Percentiles rank a stretch among this genome's conserved stretches.
phyloP scores from a whole-genome alignment of 2,329 filamentous ascomycete species.

The Alternaria sp. region DNA sequence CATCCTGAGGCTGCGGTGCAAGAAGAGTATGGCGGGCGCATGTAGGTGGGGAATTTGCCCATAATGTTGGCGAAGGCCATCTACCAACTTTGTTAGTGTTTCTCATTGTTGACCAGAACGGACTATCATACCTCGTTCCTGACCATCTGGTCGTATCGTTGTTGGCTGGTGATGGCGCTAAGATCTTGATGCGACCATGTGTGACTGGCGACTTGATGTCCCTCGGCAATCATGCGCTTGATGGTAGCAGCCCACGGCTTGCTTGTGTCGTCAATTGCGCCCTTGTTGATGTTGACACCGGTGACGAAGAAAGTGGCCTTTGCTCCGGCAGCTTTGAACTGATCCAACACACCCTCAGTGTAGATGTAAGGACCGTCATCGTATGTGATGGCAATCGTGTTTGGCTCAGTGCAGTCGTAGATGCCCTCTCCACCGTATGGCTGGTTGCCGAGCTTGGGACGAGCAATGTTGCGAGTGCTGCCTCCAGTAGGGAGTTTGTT shows the following conservation, averaged over 20 bases:
- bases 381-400: slow-evolving; percentile 70
- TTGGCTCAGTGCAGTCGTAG: slow-evolving; percentile 58
- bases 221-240: slow-evolving; percentile 59
- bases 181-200: slow-evolving; percentile 63
- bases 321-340: slow-evolving; percentile 62
- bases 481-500: slow-evolving; percentile 61
- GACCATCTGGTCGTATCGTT: slow-evolving; percentile 58
- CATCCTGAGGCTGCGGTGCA: slow-evolving; percentile 48
- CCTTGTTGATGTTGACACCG: slow-evolving; percentile 63
- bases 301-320: slow-evolving; percentile 74
- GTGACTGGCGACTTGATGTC: slow-evolving; percentile 67
- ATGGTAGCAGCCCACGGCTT: slow-evolving; percentile 57
- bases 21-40: slow-evolving; percentile 58
- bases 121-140: slow-evolving; percentile 54
- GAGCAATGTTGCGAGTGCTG: slow-evolving; percentile 59
- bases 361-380: slow-evolving; percentile 71
- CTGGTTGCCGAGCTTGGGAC: slow-evolving; percentile 61
- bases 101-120: too few relatives aligned
- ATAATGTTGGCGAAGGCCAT: slow-evolving; percentile 62
- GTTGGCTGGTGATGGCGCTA: slow-evolving; percentile 50
- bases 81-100: slow-evolving; percentile 9
- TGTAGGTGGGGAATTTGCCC: slow-evolving; percentile 62
- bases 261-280: slow-evolving; percentile 58
- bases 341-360: slow-evolving; percentile 66
- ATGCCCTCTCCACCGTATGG: slow-evolving; percentile 65